Percentiles rank a stretch among this genome's conserved stretches.
Conservation (phyloP, 768 basidiomycete genomes). For the Rhodotorula diobovata region DNA sequence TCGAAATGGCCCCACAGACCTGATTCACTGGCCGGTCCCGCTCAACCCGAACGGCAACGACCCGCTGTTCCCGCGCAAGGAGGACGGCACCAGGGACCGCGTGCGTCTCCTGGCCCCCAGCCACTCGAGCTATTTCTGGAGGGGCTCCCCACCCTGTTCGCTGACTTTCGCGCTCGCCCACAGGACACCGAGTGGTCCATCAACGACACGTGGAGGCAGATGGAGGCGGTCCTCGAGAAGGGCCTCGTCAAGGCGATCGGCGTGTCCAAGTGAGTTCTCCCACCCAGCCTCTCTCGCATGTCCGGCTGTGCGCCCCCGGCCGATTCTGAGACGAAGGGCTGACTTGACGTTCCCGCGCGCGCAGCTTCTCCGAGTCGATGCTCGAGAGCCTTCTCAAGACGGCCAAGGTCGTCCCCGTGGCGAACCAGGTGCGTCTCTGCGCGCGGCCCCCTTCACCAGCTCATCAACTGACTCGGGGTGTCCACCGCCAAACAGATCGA, state of each 20-base stretch:
- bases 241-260: slow-evolving; percentile 77
- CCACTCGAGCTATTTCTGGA: no score
- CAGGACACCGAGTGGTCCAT: slow-evolving; percentile 53
- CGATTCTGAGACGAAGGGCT: no score
- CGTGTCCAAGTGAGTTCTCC: slow-evolving; percentile 37
- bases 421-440: slow-evolving; percentile 61
- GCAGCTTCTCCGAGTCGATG: slow-evolving; percentile 66
- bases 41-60: slow-evolving; percentile 53
- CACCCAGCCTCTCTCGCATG: neutral
- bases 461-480: slow-evolving; percentile 50
- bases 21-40: slow-evolving; percentile 80
- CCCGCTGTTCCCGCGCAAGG: slow-evolving; percentile 33
- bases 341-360: slow-evolving; percentile 36
- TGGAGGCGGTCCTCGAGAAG: slow-evolving; percentile 49
- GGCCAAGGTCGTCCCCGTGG: slow-evolving; percentile 57
- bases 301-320: no score
- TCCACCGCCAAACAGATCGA: slow-evolving; percentile 46
- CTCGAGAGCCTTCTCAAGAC: slow-evolving; percentile 60
- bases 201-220: slow-evolving; percentile 63
- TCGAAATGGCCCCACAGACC: slow-evolving; percentile 6
- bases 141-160: no score
- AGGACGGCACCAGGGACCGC: slow-evolving; percentile 24
- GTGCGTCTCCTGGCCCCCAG: no score
- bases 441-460: slow-evolving; percentile 55
- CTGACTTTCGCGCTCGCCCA: no score